Evolutionary conservation across 2,329 filamentous ascomycete species (phyloP).

Genomic region (Nigrospora oryzae): DNA sequence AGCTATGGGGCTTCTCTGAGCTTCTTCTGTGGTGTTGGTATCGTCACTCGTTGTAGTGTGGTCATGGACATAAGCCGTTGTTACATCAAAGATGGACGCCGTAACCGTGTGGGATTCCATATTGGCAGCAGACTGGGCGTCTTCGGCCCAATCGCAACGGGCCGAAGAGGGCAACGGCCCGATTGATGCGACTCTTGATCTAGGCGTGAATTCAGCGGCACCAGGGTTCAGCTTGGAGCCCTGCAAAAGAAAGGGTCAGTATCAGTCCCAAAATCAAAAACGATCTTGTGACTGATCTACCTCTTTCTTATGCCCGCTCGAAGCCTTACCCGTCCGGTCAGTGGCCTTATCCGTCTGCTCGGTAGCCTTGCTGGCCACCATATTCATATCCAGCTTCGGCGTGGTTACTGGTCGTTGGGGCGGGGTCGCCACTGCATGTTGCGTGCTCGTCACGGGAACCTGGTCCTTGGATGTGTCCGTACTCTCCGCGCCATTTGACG

Average conservation of each 20-base stretch:
- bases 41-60: background rate
- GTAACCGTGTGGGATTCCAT: background rate
- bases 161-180: constrained; percentile 7
- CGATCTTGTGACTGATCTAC: constrained; percentile 35
- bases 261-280: constrained; percentile 31
- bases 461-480: constrained; percentile 5
- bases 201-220: constrained; percentile 47
- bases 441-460: background rate
- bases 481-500: constrained; percentile 2
- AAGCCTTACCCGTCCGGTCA: constrained; percentile 19
- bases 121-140: constrained; percentile 7
- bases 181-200: constrained; percentile 16
- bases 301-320: constrained; percentile 36
- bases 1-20: background rate
- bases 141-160: constrained; percentile 19
- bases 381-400: constrained; percentile 7
- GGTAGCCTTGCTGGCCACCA: constrained; percentile 15
- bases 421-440: background rate
- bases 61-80: background rate
- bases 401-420: constrained; percentile 2
- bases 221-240: constrained; percentile 46
- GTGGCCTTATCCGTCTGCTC: constrained; percentile 15
- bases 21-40: background rate
- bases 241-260: constrained; percentile 33
- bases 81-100: background rate